Base-by-base conservation (phyloP, 1,284 basidiomycete genomes). In the Schizophyllum commune region DNA sequence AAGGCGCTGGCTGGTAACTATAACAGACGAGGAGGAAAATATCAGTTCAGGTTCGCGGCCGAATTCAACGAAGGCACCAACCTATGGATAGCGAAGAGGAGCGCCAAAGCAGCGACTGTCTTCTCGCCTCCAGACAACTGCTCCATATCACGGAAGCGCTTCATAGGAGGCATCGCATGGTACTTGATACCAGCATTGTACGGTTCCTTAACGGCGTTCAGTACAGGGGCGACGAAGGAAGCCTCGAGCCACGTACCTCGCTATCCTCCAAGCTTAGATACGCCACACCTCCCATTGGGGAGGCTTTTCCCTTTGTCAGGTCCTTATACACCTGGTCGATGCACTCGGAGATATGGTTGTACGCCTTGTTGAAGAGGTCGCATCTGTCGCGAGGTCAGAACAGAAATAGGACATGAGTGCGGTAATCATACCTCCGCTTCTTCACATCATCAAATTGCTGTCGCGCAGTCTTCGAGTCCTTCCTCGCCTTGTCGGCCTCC, bases 81-180 rank as follows among this genome's bases (percentile, higher is more conserved):
- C 91, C 90, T 94, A 74, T 99, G 96, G 61, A 99, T 97, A 13
- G 96, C 94, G 71, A 99, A 98, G 32, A 99, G 80, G 19, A 99
- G 79, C 0, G 96, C 96, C 19, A 99, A 78, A 5, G 97, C 96
- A 3, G 97, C 97, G 65, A 99, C 96, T 0, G 96, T 98, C 79
- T 98, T 98, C 73, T 99, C 97, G 22, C 97, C 97, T 59, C 96
- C 97, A 0, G 95, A 98, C 5, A 99, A 79, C 72, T 98, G 96
- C 64, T 98, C 96, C 92, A 99, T 99, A 73, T 99, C 97, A 65
- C 96, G 85, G 82, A 99, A 99, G 5, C 95, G 91, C 74, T 99
- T 99, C 88, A 98, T 96, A 0, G 96, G 96, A 0, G 96, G 96
- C 92, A 99, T 99, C 0, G 96, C 95, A 72, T 98, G 96, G 72